Conservation (phyloP, 495 filamentous ascomycete species). For the Xylaria scruposa region DNA sequence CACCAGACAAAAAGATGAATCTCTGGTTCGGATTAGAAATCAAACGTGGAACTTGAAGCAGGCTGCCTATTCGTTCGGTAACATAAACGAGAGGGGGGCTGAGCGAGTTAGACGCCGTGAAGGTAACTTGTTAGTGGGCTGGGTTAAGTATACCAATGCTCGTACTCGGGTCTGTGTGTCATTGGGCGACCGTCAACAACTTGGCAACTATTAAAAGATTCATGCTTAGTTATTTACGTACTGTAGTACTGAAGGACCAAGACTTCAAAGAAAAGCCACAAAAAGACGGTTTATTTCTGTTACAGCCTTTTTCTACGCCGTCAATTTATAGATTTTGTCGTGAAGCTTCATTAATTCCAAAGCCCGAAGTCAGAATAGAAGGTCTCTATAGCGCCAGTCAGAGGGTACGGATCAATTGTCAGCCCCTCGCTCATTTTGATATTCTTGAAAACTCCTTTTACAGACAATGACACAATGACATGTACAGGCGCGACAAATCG, state of each 20-base stretch:
- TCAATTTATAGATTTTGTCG: neutral
- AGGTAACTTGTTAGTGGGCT: neutral
- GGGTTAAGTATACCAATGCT: neutral
- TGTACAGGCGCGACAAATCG: conserved; percentile 5
- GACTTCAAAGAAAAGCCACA: conserved; percentile 11
- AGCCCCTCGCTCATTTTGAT: neutral
- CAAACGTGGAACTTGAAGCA: conserved; percentile 9
- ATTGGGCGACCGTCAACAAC: neutral
- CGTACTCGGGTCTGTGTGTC: conserved; percentile 20
- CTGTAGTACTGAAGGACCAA: neutral
- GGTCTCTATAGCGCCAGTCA: neutral
- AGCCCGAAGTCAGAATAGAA: neutral
- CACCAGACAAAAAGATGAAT: no score
- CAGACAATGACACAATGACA: neutral
- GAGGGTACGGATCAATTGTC: neutral
- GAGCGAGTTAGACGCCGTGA: conserved; percentile 20
- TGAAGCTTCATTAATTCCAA: neutral
- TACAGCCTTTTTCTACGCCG: neutral
- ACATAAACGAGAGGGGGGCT: conserved; percentile 17
- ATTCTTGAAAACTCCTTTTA: conserved; percentile 14
- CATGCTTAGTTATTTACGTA: conserved; percentile 6
- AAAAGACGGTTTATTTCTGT: neutral
- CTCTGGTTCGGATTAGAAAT: conserved; percentile 18
- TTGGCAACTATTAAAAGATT: conserved; percentile 22
- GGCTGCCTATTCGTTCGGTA: conserved; percentile 23